These are phyloP conservation scores for Pueraria montana DNA, from an alignment of 306 rosid genomes.

Conservation along the genomic window DNA sequence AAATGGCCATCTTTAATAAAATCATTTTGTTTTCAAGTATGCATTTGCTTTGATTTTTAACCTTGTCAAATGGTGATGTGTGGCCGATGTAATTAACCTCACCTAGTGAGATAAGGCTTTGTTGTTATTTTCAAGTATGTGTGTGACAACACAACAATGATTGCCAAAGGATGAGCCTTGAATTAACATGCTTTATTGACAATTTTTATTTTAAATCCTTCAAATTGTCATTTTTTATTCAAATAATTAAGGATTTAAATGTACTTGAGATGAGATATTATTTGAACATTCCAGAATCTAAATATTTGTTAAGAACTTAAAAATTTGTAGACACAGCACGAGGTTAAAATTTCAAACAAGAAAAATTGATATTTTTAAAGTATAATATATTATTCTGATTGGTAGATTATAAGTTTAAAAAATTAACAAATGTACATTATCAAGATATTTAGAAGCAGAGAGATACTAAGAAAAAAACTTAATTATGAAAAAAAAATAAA, in stretches of 20 bases:
- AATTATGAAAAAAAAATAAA: neutral
- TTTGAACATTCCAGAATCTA: neutral
- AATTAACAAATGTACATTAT: neutral
- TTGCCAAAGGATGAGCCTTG: neutral
- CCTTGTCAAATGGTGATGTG: no score
- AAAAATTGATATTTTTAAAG: no score
- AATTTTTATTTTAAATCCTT: neutral
- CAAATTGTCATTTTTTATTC: neutral
- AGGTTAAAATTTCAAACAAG: neutral
- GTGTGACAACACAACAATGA: neutral
- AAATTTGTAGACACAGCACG: neutral
- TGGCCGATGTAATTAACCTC: no score
- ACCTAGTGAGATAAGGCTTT: no score
- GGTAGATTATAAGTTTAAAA: neutral
- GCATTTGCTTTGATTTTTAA: no score
- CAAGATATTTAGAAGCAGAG: neutral
- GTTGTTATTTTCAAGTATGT: no score
- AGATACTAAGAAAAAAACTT: neutral
- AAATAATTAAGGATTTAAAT: neutral
- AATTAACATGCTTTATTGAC: neutral
- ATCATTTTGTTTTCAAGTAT: no score
- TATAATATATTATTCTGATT: neutral
- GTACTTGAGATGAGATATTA: neutral
- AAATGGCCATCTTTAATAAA: neutral
- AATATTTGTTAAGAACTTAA: neutral